Evolutionary conservation across 2,329 filamentous ascomycete genomes (phyloP).

Genomic region (Diaporthe ilicicola): DNA sequence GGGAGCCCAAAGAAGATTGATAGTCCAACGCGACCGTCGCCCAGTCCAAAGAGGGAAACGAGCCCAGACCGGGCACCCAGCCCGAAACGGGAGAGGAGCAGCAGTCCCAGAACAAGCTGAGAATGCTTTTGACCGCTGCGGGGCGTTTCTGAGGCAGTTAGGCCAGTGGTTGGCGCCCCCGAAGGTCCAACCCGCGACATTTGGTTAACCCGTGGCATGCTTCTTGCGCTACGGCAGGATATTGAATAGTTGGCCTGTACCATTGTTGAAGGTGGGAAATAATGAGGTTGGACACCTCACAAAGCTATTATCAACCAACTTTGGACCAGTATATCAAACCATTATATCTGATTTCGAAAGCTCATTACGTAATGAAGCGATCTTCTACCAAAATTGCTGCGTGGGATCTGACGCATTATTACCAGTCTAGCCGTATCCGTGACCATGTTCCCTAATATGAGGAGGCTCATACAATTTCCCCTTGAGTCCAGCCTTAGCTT

Average conservation of each 20-base stretch:
- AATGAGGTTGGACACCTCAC: neutral
- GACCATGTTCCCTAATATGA: neutral
- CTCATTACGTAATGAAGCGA: neutral
- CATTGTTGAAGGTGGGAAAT: neutral
- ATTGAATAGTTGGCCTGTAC: too few relatives aligned
- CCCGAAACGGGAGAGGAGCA: conserved; percentile 10
- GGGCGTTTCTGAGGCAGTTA: neutral
- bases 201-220: neutral
- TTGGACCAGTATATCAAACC: neutral
- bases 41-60: conserved; percentile 1
- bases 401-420: neutral
- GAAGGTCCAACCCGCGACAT: neutral
- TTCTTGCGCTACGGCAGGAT: neutral
- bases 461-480: neutral
- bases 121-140: neutral
- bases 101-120: neutral
- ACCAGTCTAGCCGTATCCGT: conserved; percentile 12
- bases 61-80: neutral
- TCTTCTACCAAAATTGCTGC: neutral
- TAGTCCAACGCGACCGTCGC: neutral
- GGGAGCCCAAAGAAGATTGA: neutral
- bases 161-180: neutral
- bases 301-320: neutral
- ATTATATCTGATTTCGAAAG: neutral
- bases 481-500: neutral